These are phyloP conservation scores for Umbilicaria muhlenbergii DNA, from an alignment of 495 filamentous ascomycete species.

Conservation along the genomic window DNA sequence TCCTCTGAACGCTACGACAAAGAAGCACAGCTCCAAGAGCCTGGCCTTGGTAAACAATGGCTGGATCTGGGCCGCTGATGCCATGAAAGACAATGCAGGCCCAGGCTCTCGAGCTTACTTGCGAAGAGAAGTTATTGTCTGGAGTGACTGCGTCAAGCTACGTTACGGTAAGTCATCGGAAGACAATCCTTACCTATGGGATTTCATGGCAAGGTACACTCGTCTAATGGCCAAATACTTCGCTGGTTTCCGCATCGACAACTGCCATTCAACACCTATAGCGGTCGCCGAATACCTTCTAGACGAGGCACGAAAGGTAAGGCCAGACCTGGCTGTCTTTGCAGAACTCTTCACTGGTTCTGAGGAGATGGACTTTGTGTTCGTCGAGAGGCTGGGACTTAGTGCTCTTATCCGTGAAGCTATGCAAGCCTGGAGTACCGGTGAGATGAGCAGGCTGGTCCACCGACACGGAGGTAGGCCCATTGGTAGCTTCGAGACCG, in stretches of 20 bases:
- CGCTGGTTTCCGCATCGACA: slow-evolving; percentile 90
- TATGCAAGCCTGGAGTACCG: slow-evolving; percentile 96
- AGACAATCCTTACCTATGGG: slow-evolving; percentile 89
- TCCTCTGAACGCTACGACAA: slow-evolving; percentile 61
- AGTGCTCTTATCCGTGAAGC: slow-evolving; percentile 87
- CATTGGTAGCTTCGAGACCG: slow-evolving; percentile 90
- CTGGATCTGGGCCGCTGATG: slow-evolving; percentile 97
- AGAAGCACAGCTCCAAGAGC: slow-evolving; percentile 57
- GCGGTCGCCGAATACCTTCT: slow-evolving; percentile 87
- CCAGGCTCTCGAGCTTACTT: slow-evolving; percentile 79
- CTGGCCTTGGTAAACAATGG: slow-evolving; percentile 89
- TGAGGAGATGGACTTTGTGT: slow-evolving; percentile 89
- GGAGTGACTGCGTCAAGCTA: slow-evolving; percentile 97
- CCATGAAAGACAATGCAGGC: slow-evolving; percentile 85
- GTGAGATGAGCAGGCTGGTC: slow-evolving; percentile 76
- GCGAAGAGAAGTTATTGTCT: slow-evolving; percentile 87
- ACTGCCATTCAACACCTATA: slow-evolving; percentile 92
- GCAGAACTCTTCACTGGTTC: slow-evolving; percentile 95
- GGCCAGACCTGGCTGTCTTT: slow-evolving; percentile 79
- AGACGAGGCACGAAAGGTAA: slow-evolving; percentile 75
- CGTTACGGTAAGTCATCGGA: slow-evolving; percentile 69
- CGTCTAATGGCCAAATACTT: slow-evolving; percentile 92
- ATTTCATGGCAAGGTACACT: slow-evolving; percentile 87
- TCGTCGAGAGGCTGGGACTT: slow-evolving; percentile 80
- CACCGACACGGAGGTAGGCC: slow-evolving; percentile 89